Conservation (phyloP, 129 eudicot genomes). For the Lactuca saligna region DNA sequence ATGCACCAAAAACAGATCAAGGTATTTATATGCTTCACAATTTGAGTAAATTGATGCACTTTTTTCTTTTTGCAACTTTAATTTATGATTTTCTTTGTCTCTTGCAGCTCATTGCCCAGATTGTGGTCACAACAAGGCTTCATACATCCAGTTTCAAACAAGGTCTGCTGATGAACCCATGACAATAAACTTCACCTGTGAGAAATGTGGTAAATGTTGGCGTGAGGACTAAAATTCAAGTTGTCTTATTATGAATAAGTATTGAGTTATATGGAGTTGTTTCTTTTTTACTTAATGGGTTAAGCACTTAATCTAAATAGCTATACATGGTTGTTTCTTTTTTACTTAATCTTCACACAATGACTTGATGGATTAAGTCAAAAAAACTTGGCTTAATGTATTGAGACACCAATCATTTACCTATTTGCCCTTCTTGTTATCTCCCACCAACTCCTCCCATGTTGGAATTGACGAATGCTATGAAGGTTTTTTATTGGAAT, state of each 20-base stretch:
- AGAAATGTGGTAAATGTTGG: slow-evolving; percentile 54
- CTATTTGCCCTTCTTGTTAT: too few relatives aligned
- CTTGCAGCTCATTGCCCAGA: slow-evolving; percentile 61
- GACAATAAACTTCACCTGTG: slow-evolving; percentile 64
- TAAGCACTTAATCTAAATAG: not conserved
- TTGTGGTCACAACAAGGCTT: slow-evolving; percentile 55
- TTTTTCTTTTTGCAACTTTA: not conserved
- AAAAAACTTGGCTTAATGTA: not conserved
- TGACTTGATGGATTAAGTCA: not conserved
- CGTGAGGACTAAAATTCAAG: slow-evolving; percentile 48
- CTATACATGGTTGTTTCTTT: not conserved
- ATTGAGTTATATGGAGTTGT: not conserved
- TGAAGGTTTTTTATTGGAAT: not conserved
- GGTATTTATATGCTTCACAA: slow-evolving; percentile 31
- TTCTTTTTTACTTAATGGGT: not conserved
- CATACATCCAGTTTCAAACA: slow-evolving; percentile 59
- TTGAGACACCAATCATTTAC: not conserved
- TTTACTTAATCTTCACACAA: not conserved
- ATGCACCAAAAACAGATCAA: slow-evolving; percentile 54
- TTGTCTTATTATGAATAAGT: not conserved
- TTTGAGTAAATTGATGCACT: not conserved
- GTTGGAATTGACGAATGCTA: not conserved
- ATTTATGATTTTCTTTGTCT: not conserved
- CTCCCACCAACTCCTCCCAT: too few relatives aligned
- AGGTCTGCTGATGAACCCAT: slow-evolving; percentile 92